phyloP scores from a whole-genome alignment of 2,329 filamentous ascomycete species.

The Septoria linicola region DNA sequence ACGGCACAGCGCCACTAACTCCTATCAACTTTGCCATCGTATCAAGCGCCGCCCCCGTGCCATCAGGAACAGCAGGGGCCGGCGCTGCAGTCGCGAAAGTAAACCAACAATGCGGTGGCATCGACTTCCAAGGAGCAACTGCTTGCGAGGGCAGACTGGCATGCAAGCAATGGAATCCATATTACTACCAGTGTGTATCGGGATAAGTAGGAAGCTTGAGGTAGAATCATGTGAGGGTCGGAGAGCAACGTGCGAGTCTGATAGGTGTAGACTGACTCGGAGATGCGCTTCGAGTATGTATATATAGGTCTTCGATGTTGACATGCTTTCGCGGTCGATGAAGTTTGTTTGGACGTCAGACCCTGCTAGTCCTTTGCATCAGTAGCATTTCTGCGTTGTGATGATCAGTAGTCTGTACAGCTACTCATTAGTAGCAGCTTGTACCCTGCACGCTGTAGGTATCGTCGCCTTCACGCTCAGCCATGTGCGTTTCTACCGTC shows the following conservation, averaged over 20 bases:
- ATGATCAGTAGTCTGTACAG: no score
- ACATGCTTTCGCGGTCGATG: slow-evolving; percentile 3
- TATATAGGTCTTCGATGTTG: background rate
- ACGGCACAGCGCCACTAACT: background rate
- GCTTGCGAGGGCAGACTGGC: slow-evolving; percentile 9
- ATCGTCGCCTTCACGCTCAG: no score
- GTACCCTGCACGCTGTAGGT: no score
- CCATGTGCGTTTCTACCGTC: no score
- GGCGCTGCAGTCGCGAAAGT: slow-evolving; percentile 2
- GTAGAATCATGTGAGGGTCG: no score
- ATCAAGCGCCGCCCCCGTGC: background rate
- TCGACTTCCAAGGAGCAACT: slow-evolving; percentile 12
- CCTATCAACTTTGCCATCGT: background rate
- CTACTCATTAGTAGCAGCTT: no score
- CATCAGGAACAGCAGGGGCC: background rate
- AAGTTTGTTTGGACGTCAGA: slow-evolving; percentile 14
- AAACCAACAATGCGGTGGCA: slow-evolving; percentile 20
- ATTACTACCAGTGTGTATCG: no score
- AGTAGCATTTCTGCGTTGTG: no score
- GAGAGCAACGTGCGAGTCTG: slow-evolving; percentile 1
- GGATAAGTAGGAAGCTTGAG: background rate
- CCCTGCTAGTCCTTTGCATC: no score
- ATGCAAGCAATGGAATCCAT: no score
- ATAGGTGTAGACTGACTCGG: background rate
- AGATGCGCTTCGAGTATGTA: no score